Evolutionary conservation across 495 filamentous ascomycete species (phyloP).

Genomic region (Aspergillus heteromorphus): DNA sequence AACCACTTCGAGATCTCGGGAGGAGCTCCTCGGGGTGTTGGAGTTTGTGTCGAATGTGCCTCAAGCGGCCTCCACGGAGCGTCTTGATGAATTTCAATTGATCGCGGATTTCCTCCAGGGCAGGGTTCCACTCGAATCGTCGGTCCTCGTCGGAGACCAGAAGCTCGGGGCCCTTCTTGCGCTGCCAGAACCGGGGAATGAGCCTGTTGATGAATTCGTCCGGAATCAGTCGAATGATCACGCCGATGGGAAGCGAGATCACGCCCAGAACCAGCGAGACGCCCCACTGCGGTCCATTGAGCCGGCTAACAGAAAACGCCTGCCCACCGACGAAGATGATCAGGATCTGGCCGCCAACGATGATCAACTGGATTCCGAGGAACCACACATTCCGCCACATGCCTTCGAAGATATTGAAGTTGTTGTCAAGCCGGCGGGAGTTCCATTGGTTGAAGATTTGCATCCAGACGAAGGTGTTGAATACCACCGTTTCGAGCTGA

Average conservation of each 20-base stretch:
- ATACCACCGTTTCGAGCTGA: constrained; percentile 62
- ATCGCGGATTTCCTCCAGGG: constrained; percentile 64
- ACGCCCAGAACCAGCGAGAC: constrained; percentile 66
- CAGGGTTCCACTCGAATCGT: constrained; percentile 58
- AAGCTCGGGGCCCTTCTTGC: constrained; percentile 45
- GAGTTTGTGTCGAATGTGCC: constrained; percentile 78
- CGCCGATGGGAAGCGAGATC: constrained; percentile 64
- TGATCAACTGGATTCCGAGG: constrained; percentile 73
- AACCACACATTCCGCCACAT: constrained; percentile 77
- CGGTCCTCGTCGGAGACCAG: constrained; percentile 71
- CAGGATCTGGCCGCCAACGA: constrained; percentile 73
- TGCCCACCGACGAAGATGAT: constrained; percentile 72
- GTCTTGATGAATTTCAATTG: constrained; percentile 71
- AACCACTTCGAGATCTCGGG: constrained; percentile 66
- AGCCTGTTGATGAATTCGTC: constrained; percentile 56
- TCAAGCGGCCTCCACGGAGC: constrained; percentile 78
- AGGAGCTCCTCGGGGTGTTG: constrained; percentile 73
- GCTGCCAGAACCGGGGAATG: constrained; percentile 47
- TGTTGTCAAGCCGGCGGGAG: constrained; percentile 81
- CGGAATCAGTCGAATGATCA: constrained; percentile 69
- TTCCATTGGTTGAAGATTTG: constrained; percentile 91
- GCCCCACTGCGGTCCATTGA: constrained; percentile 68
- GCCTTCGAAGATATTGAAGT: constrained; percentile 85
- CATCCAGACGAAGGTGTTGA: constrained; percentile 95
- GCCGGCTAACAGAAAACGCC: constrained; percentile 58